Evolutionary conservation across 2,329 filamentous ascomycete genomes (phyloP).

Genomic region (Macrophomina pseudophaseolina): DNA sequence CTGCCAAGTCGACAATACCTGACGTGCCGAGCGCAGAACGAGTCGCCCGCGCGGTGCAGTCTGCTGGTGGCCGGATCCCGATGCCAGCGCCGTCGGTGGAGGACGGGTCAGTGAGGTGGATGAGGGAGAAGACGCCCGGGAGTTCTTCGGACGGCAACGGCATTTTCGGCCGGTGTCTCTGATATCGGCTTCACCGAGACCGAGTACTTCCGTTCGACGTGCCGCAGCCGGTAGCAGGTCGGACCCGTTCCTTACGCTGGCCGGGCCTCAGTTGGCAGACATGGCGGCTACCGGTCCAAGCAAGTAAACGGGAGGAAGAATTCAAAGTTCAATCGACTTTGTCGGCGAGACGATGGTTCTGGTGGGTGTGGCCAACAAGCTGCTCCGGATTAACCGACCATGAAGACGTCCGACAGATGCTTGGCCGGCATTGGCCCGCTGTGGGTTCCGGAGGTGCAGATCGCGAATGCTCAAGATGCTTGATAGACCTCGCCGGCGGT

Average conservation of each 20-base stretch:
- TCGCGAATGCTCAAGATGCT: constrained; percentile 8
- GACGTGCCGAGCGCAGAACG: neutral
- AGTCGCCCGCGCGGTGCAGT: neutral
- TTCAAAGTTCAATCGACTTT: too few relatives aligned
- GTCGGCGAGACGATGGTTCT: too few relatives aligned
- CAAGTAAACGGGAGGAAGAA: too few relatives aligned
- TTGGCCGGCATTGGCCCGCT: constrained; percentile 3
- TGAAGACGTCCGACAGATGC: neutral
- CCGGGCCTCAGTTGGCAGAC: neutral
- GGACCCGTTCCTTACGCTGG: neutral
- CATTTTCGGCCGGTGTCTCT: neutral
- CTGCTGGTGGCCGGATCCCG: too few relatives aligned
- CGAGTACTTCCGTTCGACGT: neutral
- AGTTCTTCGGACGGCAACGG: neutral
- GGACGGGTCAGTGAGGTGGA: constrained; percentile 1
- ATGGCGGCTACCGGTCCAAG: neutral
- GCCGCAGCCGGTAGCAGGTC: neutral
- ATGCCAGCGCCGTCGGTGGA: neutral
- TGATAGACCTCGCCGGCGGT: neutral
- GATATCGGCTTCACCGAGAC: neutral
- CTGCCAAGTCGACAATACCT: neutral
- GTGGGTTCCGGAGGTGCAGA: neutral
- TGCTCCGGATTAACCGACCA: too few relatives aligned
- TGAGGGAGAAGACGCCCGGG: constrained; percentile 1
- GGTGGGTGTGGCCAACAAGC: too few relatives aligned